A percentile compares a stretch with the other conserved stretches of the same genome.
These are phyloP conservation scores for Cyclocybe cylindracea DNA, from an alignment of 768 basidiomycete species.

Conservation along the genomic window DNA sequence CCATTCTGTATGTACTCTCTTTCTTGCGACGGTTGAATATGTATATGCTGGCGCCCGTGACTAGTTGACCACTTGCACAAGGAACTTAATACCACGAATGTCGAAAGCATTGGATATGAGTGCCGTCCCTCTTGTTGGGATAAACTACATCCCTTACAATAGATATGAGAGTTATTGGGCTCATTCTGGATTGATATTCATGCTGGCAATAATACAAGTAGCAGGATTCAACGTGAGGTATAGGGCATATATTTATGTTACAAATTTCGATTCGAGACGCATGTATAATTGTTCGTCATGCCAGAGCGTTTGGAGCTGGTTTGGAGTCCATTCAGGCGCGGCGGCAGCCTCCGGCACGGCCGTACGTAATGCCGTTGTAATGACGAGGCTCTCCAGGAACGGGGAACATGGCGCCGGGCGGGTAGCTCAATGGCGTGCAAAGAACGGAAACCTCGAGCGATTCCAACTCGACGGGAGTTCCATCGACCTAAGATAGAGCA, in stretches of 20 bases:
- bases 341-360: slow-evolving; percentile 26
- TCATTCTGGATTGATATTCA: slow-evolving; percentile 17
- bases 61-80: slow-evolving; percentile 15
- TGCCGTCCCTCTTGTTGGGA: not conserved
- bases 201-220: no score
- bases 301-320: no score
- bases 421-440: slow-evolving; percentile 28
- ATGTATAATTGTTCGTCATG: not conserved
- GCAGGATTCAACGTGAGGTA: no score
- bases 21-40: no score
- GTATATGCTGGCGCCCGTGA: no score
- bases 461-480: slow-evolving; percentile 17
- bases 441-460: slow-evolving; percentile 30
- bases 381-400: slow-evolving; percentile 20
- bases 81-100: slow-evolving; percentile 12
- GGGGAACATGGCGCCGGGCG: slow-evolving; percentile 28
- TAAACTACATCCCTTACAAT: not conserved
- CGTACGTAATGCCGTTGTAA: slow-evolving; percentile 22
- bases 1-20: no score
- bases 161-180: slow-evolving; percentile 25
- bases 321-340: slow-evolving; percentile 7
- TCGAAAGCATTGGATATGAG: slow-evolving; percentile 18
- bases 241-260: no score
- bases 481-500: slow-evolving; percentile 14
- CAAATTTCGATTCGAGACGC: not conserved